These are phyloP conservation scores for Taphrina wiesneri DNA, from an alignment of 1,139 yeast species.

Conservation along the genomic window DNA sequence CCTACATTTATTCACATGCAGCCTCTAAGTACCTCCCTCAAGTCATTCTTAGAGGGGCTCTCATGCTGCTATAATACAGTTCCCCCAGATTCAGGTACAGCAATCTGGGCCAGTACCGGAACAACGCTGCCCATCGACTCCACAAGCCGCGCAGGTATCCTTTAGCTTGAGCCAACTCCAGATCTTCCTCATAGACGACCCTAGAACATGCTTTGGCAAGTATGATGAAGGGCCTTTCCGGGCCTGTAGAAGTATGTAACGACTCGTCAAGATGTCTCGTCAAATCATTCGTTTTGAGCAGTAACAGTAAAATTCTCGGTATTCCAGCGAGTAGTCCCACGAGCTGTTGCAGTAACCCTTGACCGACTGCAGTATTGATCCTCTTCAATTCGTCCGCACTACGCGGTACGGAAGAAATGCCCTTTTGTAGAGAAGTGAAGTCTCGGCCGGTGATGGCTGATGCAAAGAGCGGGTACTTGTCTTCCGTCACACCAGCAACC, in stretches of 20 bases:
- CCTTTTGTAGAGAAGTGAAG: constrained; percentile 53
- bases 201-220: constrained; percentile 87
- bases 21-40: background rate
- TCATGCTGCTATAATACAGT: constrained; percentile 10
- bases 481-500: constrained; percentile 79
- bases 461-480: constrained; percentile 74
- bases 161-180: constrained; percentile 31
- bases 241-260: constrained; percentile 79
- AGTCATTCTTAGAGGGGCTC: background rate
- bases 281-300: constrained; percentile 89
- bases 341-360: constrained; percentile 68
- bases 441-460: constrained; percentile 95
- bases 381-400: constrained; percentile 58
- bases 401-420: constrained; percentile 51
- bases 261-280: constrained; percentile 85
- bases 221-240: constrained; percentile 81
- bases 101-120: constrained; percentile 23
- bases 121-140: constrained; percentile 14
- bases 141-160: constrained; percentile 8
- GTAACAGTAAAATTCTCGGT: constrained; percentile 81
- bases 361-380: constrained; percentile 66
- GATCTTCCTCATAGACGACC: constrained; percentile 65
- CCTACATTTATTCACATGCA: background rate
- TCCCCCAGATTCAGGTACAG: constrained; percentile 21
- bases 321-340: constrained; percentile 77